Base-by-base conservation (phyloP, 306 rosid species). In the Rosa chinensis region DNA sequence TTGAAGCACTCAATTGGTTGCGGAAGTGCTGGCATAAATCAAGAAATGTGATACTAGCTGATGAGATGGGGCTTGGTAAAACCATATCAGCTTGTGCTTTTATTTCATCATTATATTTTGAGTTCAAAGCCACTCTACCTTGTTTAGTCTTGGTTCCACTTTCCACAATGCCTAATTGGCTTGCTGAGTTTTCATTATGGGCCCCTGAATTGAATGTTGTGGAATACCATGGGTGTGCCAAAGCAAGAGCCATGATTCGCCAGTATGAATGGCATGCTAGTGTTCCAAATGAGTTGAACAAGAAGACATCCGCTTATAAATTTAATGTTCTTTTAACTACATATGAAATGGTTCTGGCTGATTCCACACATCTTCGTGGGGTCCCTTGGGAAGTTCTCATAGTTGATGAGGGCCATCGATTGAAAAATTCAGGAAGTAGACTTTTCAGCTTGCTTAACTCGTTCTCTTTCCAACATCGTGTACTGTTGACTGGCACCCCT, bases 1-100 rank as follows among this genome's bases (percentile, higher is more conserved):
- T 96, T 82, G 99, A 96, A 90, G 99, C 99, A 45, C 88, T 96
- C 80, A 96, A 96, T 87, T 96, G 99, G 99, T 87, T 96, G 92
- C 92, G 99, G 48, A 96, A 84, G 77, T 96, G 99, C 89, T 96
- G 99, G 99, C 79, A 82, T 78, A 96, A 85, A 85, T 90, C 97
- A 78, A 93, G 90, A 85, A 96, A 96, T 90, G 99, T 96, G 83
- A 96, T 96, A 74, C 96, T 96, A 77, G 99, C 99, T 73, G 99
- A 96, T 85, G 99, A 96, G 88, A 96, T 96, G 99, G 99, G 99
- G 49, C 98, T 96, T 45, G 99, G 99, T 82, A 96, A 96, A 86
- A 96, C 99, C 72, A 87, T 96, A 44, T 96, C 99, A 71, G 99
- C 99, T 70, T 86, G 90, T 84, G 98, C 99, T 82, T 96, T 93